A percentile compares a stretch with the other conserved stretches of the same genome.
These are phyloP conservation scores for Vanrija sp. DNA, from an alignment of 1,284 basidiomycete species.

Conservation along the genomic window DNA sequence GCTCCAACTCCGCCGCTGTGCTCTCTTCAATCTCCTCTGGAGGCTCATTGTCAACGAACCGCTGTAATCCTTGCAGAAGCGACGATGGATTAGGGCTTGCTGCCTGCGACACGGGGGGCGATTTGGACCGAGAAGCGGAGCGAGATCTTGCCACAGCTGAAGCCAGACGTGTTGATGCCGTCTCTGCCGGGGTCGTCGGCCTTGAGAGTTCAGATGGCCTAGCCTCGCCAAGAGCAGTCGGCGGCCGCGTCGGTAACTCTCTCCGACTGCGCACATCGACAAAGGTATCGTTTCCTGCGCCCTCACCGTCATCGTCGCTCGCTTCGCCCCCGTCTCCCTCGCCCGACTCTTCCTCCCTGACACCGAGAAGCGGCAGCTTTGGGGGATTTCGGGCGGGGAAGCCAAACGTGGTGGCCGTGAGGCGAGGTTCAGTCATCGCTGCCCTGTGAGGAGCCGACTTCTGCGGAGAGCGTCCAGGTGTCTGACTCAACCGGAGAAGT, in stretches of 20 bases:
- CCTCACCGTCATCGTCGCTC: not conserved
- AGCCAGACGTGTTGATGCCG: not conserved
- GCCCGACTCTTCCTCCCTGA: not conserved
- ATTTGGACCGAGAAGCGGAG: no score
- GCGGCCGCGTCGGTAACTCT: no score
- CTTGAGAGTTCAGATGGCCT: not conserved
- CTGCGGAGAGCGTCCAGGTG: no score
- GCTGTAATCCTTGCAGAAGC: not conserved
- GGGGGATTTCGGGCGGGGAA: no score
- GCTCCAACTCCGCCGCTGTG: not conserved
- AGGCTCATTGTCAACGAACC: not conserved
- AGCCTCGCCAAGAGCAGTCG: not conserved
- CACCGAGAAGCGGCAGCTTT: no score
- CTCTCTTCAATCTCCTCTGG: not conserved
- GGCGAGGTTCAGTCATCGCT: not conserved
- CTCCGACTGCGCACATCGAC: not conserved
- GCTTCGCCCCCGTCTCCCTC: not conserved
- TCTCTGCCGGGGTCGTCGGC: not conserved
- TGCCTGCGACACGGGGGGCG: not conserved
- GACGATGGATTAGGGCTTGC: not conserved
- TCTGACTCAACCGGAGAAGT: no score
- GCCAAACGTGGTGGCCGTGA: not conserved
- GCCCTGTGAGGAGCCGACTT: no score
- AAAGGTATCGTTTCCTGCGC: constrained; percentile 12
- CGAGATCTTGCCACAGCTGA: no score